phyloP scores from a whole-genome alignment of 1,284 basidiomycete genomes.

The Mycosarcoma mackinlayi region DNA sequence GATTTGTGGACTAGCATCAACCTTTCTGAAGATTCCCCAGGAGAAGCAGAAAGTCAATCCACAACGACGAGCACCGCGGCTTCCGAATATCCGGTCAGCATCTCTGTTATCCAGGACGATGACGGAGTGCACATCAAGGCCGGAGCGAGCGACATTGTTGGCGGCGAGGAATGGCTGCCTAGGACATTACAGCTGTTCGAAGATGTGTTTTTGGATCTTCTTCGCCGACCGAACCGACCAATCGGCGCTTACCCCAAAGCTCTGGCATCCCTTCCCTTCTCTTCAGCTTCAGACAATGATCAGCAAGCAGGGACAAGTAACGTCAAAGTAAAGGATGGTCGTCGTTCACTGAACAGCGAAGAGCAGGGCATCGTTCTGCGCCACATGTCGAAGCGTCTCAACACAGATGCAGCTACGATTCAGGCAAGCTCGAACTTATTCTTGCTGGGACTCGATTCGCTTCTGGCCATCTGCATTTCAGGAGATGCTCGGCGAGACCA shows the following conservation, averaged over 20 bases:
- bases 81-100: slow-evolving; percentile 29
- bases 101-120: slow-evolving; percentile 17
- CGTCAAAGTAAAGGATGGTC: not conserved
- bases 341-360: slow-evolving; percentile 5
- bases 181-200: slow-evolving; percentile 7
- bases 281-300: too few species aligned
- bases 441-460: slow-evolving; percentile 18
- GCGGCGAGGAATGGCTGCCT: slow-evolving; percentile 11
- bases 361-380: slow-evolving; percentile 18
- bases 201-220: slow-evolving; percentile 9
- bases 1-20: slow-evolving; percentile 1
- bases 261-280: slow-evolving; percentile 5
- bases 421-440: slow-evolving; percentile 14
- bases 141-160: slow-evolving; percentile 18
- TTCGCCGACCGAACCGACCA: slow-evolving; percentile 8
- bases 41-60: not conserved
- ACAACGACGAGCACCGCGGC: slow-evolving; percentile 1
- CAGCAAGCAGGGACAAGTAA: not conserved
- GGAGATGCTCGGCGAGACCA: slow-evolving; percentile 12
- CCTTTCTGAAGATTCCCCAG: not conserved
- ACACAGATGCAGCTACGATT: slow-evolving; percentile 2
- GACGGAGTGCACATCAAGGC: slow-evolving; percentile 11
- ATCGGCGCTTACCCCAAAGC: slow-evolving; percentile 13
- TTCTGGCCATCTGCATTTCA: slow-evolving; percentile 20
- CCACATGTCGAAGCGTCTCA: slow-evolving; percentile 11